These are phyloP conservation scores for Aspergillus egyptiacus DNA, from an alignment of 495 filamentous ascomycete species.

Conservation along the genomic window DNA sequence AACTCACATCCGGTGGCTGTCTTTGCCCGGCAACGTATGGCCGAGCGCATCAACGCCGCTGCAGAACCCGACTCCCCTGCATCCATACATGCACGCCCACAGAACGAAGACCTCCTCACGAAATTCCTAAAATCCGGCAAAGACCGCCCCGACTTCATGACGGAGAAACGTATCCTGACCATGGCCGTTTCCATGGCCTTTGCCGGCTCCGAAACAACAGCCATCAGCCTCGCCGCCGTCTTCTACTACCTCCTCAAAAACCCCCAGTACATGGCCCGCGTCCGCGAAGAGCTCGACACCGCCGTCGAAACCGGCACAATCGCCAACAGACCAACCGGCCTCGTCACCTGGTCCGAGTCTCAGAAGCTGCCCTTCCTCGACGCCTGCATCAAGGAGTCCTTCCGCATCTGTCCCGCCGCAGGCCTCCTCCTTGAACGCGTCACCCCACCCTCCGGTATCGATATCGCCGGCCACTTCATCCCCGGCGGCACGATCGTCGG, in stretches of 20 bases:
- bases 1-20: conserved; percentile 19
- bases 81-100: too few species aligned
- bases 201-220: conserved; percentile 59
- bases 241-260: conserved; percentile 61
- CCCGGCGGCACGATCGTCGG: conserved; percentile 61
- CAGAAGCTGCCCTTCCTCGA: conserved; percentile 57
- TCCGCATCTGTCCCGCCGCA: conserved; percentile 58
- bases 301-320: conserved; percentile 44
- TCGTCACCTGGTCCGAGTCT: conserved; percentile 55
- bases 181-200: conserved; percentile 40
- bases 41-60: conserved; percentile 15
- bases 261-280: conserved; percentile 34
- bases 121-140: conserved; percentile 31
- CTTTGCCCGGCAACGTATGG: conserved; percentile 50
- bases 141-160: conserved; percentile 29
- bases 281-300: conserved; percentile 50
- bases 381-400: conserved; percentile 63
- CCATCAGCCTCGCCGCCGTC: conserved; percentile 54
- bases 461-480: conserved; percentile 46
- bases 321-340: conserved; percentile 43
- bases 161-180: conserved; percentile 25
- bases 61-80: background rate
- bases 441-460: conserved; percentile 29
- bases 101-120: conserved; percentile 23
- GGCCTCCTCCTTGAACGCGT: conserved; percentile 50